Evolutionary conservation across 2,329 filamentous ascomycete species (phyloP), one percentile per base, ranked within the genome.

Genomic region (Celoporthe dispersa): DNA sequence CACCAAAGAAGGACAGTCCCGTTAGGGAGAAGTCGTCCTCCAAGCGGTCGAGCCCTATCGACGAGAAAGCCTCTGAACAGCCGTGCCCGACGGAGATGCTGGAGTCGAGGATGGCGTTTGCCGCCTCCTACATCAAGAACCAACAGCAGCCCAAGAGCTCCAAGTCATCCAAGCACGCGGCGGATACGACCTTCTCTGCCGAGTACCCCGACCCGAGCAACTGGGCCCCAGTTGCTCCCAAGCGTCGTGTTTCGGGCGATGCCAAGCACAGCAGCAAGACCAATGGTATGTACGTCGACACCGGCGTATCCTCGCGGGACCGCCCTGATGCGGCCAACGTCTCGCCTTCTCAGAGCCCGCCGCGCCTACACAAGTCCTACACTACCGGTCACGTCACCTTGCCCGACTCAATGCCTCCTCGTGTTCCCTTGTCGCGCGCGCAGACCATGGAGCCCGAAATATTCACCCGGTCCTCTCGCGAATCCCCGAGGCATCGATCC

Each of bases 1-100:
- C 74, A 11, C 72, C 74, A 72, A 79, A 75, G 72, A 79, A 78
- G 68, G 77, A 78, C 33, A 71, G 68, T 33, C 68, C 70, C 16
- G 72, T 68, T 3, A 74, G 75, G 11, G 75, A 75, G 4, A 75
- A 71, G 57, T 68, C 74, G 6, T 55, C 68, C n/a, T 65, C 66
- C 3, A 71, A 73, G 5, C 69, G 71, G 28, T 65, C 69, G 8
- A 67, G 55, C 37, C 69, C 69, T 41, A 55, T 68, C 3, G 63
- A 68, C 1, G 70, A 72, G 12, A 3, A 31, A 4, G 55, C 19
- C 4, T 51, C 19, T 12, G 71, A 67, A n/a, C 69, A 68, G 16
- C 76, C 75, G 59, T 48, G 31, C 11, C n/a, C 57, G 12, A 14
- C n/a, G 12, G 55, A 57, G 1, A 14, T 25, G 1, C 64, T 66